These are phyloP conservation scores for Flaveria trinervia DNA, from an alignment of 129 eudicot species.

Conservation along the genomic window DNA sequence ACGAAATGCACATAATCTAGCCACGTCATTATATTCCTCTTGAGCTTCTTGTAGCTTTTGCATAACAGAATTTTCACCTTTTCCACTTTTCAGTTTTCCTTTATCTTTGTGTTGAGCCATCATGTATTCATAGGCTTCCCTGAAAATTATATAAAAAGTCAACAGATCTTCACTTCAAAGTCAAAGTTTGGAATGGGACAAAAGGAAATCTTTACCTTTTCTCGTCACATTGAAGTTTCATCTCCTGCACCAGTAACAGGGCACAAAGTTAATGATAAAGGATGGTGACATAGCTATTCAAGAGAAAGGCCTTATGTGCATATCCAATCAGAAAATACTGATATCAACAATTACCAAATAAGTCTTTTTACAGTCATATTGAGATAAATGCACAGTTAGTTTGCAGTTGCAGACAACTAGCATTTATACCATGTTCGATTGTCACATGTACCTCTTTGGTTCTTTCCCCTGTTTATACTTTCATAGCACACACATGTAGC, in stretches of 20 bases:
- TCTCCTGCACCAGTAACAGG: conserved; percentile 62
- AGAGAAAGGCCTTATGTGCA: not conserved
- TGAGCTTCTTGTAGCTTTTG: conserved; percentile 69
- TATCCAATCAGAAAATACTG: not conserved
- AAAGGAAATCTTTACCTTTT: conserved; percentile 57
- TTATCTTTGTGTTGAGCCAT: conserved; percentile 64
- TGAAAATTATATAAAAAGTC: conserved; percentile 35
- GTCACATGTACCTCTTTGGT: not conserved
- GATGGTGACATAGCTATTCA: not conserved
- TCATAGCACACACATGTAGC: not conserved
- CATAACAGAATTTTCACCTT: conserved; percentile 55
- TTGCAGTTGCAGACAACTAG: conserved; percentile 4
- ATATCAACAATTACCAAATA: not conserved
- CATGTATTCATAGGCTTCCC: conserved; percentile 78
- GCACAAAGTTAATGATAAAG: conserved; percentile 10
- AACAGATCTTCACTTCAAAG: conserved; percentile 22
- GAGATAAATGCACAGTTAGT: not conserved
- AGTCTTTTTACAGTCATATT: not conserved
- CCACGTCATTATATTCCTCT: conserved; percentile 70
- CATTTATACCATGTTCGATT: not conserved
- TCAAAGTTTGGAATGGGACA: not conserved
- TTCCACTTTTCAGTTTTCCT: conserved; percentile 63
- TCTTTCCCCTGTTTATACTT: not conserved
- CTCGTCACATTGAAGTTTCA: conserved; percentile 88
- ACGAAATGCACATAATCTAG: conserved; percentile 69